Evolutionary conservation across 2,329 filamentous ascomycete species (phyloP).

Genomic region (Geoglossum cookeanum): DNA sequence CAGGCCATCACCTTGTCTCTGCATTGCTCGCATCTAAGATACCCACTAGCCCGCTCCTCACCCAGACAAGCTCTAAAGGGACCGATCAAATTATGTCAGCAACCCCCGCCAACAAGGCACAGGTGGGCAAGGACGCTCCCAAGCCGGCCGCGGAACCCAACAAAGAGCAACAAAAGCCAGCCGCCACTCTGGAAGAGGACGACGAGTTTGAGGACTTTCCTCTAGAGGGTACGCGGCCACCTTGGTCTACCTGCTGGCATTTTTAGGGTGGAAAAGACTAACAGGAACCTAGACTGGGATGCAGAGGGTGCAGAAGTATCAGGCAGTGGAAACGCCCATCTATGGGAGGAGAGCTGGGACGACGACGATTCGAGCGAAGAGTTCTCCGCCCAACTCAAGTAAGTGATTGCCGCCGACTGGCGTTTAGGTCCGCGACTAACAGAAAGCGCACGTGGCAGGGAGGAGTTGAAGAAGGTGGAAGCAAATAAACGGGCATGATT

Average conservation of each 20-base stretch:
- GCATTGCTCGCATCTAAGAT: too few relatives aligned
- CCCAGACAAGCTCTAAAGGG: background rate
- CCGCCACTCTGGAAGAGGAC: constrained; percentile 70
- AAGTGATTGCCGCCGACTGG: constrained; percentile 19
- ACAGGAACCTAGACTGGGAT: constrained; percentile 52
- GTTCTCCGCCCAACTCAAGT: constrained; percentile 90
- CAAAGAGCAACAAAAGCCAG: constrained; percentile 40
- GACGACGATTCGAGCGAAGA: constrained; percentile 95
- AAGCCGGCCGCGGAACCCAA: constrained; percentile 26
- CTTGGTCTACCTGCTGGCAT: background rate
- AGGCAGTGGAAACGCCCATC: constrained; percentile 50
- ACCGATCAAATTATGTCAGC: background rate
- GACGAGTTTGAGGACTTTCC: constrained; percentile 99
- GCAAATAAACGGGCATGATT: constrained; percentile 43
- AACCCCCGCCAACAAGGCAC: background rate
- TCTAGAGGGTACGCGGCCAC: constrained; percentile 53
- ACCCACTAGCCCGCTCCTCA: background rate
- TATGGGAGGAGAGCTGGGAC: constrained; percentile 99
- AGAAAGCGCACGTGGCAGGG: constrained; percentile 29
- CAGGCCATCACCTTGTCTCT: too few relatives aligned
- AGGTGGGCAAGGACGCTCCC: background rate
- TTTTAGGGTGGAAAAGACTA: background rate
- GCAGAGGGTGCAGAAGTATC: constrained; percentile 78
- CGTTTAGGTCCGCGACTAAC: constrained; percentile 9
- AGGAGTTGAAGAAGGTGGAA: constrained; percentile 90